These are phyloP conservation scores for Apophysomyces elegans DNA, from an alignment of 371 early-diverging fungal genomes.

Conservation along the genomic window DNA sequence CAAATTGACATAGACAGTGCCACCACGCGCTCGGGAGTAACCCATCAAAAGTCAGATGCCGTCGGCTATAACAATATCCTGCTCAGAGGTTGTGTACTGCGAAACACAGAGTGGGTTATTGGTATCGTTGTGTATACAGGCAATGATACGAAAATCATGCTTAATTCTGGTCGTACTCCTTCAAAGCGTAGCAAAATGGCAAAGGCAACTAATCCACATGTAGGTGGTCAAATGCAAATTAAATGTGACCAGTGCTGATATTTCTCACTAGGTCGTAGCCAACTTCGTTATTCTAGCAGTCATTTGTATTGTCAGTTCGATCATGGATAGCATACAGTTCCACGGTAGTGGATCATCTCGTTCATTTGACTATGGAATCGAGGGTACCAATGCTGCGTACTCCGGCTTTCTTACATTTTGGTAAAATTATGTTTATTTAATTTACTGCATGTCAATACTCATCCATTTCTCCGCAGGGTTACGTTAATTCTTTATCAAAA, in stretches of 20 bases:
- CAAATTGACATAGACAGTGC: constrained; percentile 34
- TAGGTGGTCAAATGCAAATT: constrained; percentile 33
- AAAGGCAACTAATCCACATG: constrained; percentile 90
- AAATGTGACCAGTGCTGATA: neutral
- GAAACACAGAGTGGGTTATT: constrained; percentile 88
- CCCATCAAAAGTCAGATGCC: constrained; percentile 64
- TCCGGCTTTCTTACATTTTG: constrained; percentile 55
- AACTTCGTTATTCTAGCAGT: constrained; percentile 50
- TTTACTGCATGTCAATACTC: neutral
- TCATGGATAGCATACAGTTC: constrained; percentile 65
- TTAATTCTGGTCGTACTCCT: constrained; percentile 89
- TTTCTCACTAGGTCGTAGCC: constrained; percentile 42
- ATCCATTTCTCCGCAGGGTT: constrained; percentile 31
- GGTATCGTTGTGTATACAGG: constrained; percentile 89
- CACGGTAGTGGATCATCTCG: constrained; percentile 34
- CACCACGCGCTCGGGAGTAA: constrained; percentile 28
- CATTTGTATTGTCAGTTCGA: constrained; percentile 67
- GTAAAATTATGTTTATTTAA: constrained; percentile 19
- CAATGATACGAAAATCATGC: constrained; percentile 88
- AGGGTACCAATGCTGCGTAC: constrained; percentile 33
- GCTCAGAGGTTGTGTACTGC: constrained; percentile 88
- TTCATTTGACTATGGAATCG: constrained; percentile 41
- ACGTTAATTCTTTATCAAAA: constrained; percentile 53
- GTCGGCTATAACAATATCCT: constrained; percentile 84
- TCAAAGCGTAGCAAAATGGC: constrained; percentile 95